Percentiles rank a stretch among this genome's conserved stretches.
Evolutionary conservation across 1,139 yeast genomes (phyloP).

Genomic region (Lodderomyces jiufengensis): DNA sequence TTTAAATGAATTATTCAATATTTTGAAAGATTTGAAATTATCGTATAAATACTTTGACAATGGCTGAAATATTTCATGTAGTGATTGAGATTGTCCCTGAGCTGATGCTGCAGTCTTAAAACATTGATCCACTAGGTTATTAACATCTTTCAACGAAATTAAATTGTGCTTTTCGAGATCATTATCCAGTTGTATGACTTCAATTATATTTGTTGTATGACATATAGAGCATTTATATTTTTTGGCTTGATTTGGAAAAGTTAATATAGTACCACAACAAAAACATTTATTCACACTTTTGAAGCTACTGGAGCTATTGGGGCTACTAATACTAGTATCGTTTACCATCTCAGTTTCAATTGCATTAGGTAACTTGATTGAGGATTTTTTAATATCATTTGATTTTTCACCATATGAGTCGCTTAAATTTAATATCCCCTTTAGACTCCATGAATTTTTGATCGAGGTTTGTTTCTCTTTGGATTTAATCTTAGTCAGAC

Average conservation of each 20-base stretch:
- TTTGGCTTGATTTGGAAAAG: slow-evolving; percentile 41
- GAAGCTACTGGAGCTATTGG: not conserved
- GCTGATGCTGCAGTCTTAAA: slow-evolving; percentile 16
- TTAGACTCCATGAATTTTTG: slow-evolving; percentile 1
- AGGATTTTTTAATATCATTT: not conserved
- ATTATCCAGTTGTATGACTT: slow-evolving; percentile 2
- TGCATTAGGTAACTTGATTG: not conserved
- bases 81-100: slow-evolving; percentile 10
- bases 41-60: slow-evolving; percentile 41
- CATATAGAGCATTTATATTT: slow-evolving; percentile 60
- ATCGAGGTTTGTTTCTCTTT: not conserved
- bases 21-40: slow-evolving; percentile 38
- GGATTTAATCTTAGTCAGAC: not conserved
- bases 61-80: slow-evolving; percentile 48
- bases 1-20: slow-evolving; percentile 50
- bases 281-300: slow-evolving; percentile 27
- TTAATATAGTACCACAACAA: slow-evolving; percentile 63
- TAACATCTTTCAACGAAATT: slow-evolving; percentile 27
- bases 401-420: not conserved
- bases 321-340: not conserved
- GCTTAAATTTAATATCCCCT: not conserved
- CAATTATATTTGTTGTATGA: slow-evolving; percentile 43
- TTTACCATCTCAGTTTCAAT: not conserved
- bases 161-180: slow-evolving; percentile 10
- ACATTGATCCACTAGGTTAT: slow-evolving; percentile 28